Conservation (phyloP, 1,284 basidiomycete species). For the Meripilus lineatus region DNA sequence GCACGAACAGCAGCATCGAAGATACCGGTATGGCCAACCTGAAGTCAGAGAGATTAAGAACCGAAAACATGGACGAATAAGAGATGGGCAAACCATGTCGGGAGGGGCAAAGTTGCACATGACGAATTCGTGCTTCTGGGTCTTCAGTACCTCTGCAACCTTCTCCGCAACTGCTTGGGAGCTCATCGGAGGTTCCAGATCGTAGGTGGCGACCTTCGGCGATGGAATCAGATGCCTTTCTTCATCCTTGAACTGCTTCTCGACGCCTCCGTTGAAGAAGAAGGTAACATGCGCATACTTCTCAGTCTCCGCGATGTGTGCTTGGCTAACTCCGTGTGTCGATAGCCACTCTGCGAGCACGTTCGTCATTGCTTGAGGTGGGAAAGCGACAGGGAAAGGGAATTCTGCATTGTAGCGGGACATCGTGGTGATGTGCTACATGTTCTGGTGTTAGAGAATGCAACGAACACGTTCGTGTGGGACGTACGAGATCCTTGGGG, state of each 20-base stretch:
- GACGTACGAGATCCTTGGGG: constrained; percentile 72
- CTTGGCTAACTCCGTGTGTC: constrained; percentile 75
- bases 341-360: constrained; percentile 87
- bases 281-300: constrained; percentile 96
- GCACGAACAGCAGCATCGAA: constrained; percentile 87
- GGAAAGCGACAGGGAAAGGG: constrained; percentile 84
- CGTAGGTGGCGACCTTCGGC: constrained; percentile 88
- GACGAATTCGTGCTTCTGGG: constrained; percentile 73
- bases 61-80: background rate
- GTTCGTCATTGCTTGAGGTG: constrained; percentile 86
- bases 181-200: constrained; percentile 84
- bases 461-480: background rate
- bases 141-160: constrained; percentile 78
- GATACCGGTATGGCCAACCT: constrained; percentile 87
- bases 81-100: constrained; percentile 66
- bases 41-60: constrained; percentile 1
- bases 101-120: constrained; percentile 97
- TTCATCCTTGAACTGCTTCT: constrained; percentile 84
- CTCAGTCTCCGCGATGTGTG: constrained; percentile 88
- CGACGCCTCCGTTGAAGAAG: constrained; percentile 94
- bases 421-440: constrained; percentile 84
- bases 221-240: constrained; percentile 85
- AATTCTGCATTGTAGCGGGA: constrained; percentile 88
- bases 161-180: constrained; percentile 84
- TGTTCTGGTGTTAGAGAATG: constrained; percentile 5